A percentile compares a stretch with the other conserved stretches of the same genome.
These are phyloP conservation scores for Penicillium fuscoglaucum DNA, from an alignment of 2,329 filamentous ascomycete species.

Conservation along the genomic window DNA sequence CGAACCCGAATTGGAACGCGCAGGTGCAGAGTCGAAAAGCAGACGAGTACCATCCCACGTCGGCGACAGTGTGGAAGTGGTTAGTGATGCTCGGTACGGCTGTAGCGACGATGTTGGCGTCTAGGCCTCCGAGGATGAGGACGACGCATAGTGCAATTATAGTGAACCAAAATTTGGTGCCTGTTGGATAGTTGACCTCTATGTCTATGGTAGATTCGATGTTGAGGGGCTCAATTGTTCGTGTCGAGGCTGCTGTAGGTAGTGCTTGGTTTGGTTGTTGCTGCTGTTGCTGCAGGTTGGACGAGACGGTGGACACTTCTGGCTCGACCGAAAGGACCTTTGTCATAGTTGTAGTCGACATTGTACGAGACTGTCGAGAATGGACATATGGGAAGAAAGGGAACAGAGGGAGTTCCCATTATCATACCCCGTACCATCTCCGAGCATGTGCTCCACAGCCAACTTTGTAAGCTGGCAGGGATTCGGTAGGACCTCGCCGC, in stretches of 20 bases:
- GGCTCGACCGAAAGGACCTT: background rate
- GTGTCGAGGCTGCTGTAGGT: constrained; percentile 1
- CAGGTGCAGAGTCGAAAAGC: constrained; percentile 25
- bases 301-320: background rate
- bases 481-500: background rate
- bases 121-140: constrained; percentile 31
- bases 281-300: background rate
- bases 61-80: constrained; percentile 29
- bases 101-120: constrained; percentile 36
- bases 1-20: constrained; percentile 26
- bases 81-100: constrained; percentile 36
- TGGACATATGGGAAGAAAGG: background rate
- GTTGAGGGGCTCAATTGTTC: constrained; percentile 2
- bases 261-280: background rate
- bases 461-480: no score
- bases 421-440: background rate
- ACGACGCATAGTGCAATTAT: constrained; percentile 27
- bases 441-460: constrained; percentile 46
- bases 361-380: background rate
- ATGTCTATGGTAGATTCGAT: background rate
- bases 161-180: constrained; percentile 18
- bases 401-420: background rate
- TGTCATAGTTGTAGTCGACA: background rate
- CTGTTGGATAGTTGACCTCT: constrained; percentile 17
- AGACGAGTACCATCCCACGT: constrained; percentile 34